These are phyloP conservation scores for Vanrija humicola DNA, from an alignment of 1,284 basidiomycete species.

Conservation along the genomic window DNA sequence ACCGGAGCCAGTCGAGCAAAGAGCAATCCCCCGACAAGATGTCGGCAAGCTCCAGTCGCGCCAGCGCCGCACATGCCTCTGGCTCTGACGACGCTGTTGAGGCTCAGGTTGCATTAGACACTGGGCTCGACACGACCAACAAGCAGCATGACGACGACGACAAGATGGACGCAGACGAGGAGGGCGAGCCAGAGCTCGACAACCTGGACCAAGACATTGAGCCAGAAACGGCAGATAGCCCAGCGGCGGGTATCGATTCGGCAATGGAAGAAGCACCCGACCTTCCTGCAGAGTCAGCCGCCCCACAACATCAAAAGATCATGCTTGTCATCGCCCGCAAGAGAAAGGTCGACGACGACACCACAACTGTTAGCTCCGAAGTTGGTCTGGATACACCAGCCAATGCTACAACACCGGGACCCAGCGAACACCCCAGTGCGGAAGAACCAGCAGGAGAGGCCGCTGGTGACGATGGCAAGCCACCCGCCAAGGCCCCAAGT, in stretches of 20 bases:
- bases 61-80: not conserved
- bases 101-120: not conserved
- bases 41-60: slow-evolving; percentile 4
- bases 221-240: no score
- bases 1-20: slow-evolving; percentile 11
- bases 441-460: no score
- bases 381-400: no score
- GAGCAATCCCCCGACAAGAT: slow-evolving; percentile 16
- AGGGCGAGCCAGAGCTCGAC: not conserved
- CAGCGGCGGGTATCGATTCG: no score
- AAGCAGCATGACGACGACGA: not conserved
- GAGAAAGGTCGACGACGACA: slow-evolving; percentile 13
- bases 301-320: slow-evolving; percentile 2
- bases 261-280: no score
- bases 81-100: not conserved
- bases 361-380: slow-evolving; percentile 5
- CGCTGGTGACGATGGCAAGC: no score
- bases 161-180: not conserved
- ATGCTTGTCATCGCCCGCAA: slow-evolving; percentile 10
- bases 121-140: not conserved
- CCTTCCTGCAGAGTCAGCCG: no score
- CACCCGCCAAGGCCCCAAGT: no score
- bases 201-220: not conserved
- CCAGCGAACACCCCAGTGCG: no score
- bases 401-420: no score